phyloP scores from a whole-genome alignment of 169 alveolate species.

The Plasmodium gaboni region DNA sequence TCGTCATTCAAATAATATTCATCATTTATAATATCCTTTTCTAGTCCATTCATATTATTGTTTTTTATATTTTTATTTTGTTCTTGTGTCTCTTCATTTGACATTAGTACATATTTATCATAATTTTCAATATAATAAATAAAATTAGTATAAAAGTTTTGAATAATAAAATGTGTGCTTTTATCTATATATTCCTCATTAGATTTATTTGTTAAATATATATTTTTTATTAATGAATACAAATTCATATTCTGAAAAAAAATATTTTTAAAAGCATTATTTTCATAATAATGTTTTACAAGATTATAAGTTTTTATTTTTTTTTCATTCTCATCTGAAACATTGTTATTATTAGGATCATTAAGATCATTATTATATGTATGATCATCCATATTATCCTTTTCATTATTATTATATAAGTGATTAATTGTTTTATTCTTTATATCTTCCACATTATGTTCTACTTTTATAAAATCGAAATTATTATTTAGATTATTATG shows the following conservation, averaged over 20 bases:
- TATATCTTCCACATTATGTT: not conserved
- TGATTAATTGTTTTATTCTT: not conserved
- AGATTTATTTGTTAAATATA: constrained; percentile 14
- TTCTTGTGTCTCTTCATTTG: too few relatives aligned
- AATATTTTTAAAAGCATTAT: constrained; percentile 24
- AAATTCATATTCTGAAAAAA: constrained; percentile 53
- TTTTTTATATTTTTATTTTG: constrained; percentile 1
- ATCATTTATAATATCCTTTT: not conserved
- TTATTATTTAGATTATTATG: constrained; percentile 7
- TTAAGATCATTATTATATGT: not conserved
- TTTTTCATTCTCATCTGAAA: not conserved
- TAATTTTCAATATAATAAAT: constrained; percentile 12
- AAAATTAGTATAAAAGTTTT: constrained; percentile 29
- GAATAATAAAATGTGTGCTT: constrained; percentile 7
- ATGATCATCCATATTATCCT: not conserved
- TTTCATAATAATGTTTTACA: constrained; percentile 41
- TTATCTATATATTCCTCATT: constrained; percentile 13
- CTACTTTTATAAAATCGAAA: constrained; percentile 15
- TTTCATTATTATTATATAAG: not conserved
- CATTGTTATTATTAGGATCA: not conserved
- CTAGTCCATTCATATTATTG: not conserved
- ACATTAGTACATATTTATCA: not conserved
- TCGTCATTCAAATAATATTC: not conserved
- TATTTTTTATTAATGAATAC: constrained; percentile 37
- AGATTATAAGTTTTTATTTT: not conserved